Evolutionary conservation across 768 basidiomycete species (phyloP).

Genomic region (Cystobasidium tubakii): DNA sequence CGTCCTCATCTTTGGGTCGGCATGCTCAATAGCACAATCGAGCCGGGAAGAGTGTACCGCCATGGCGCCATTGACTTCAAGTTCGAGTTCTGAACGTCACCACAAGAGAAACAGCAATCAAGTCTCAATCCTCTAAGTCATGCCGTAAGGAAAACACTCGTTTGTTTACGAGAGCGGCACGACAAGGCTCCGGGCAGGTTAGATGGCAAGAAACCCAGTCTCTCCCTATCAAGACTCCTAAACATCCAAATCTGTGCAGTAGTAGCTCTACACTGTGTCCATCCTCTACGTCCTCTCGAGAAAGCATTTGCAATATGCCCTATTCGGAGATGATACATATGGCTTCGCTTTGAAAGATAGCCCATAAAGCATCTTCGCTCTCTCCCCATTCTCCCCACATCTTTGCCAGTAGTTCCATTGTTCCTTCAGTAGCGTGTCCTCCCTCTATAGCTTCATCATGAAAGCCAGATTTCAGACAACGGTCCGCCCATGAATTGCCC

Average conservation of each 20-base stretch:
- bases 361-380: conserved; percentile 50
- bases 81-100: background rate
- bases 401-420: conserved; percentile 43
- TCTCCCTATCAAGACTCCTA: no score
- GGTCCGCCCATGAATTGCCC: conserved; percentile 52
- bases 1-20: background rate
- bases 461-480: conserved; percentile 49
- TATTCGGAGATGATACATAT: conserved; percentile 38
- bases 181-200: no score
- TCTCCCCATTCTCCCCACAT: conserved; percentile 49
- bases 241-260: no score
- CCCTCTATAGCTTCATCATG: conserved; percentile 48
- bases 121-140: no score
- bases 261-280: no score
- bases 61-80: background rate
- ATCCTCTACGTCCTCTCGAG: no score
- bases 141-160: no score
- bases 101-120: no score
- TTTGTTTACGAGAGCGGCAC: no score
- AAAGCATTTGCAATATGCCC: background rate
- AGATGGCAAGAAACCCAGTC: no score
- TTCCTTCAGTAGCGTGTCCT: conserved; percentile 45
- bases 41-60: background rate
- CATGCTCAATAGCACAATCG: background rate
- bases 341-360: conserved; percentile 49